Evolutionary conservation across 305 asterid species (phyloP).

Genomic region (Fraxinus paxiana): DNA sequence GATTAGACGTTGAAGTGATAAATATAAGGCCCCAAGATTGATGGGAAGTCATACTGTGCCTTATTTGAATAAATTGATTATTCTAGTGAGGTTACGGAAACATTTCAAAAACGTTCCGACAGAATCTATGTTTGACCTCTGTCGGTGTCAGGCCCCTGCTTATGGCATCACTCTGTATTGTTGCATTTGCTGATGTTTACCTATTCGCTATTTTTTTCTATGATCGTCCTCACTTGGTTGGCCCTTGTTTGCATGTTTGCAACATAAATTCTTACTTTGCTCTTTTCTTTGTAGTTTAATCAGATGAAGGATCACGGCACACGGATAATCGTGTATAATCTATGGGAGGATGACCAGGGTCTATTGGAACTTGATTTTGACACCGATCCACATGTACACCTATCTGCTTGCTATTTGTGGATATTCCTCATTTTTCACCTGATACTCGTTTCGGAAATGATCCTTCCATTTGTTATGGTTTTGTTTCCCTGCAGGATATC

Average conservation of each 20-base stretch:
- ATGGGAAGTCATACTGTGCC: background rate
- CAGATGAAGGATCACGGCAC: slow-evolving; percentile 81
- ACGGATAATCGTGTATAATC: slow-evolving; percentile 73
- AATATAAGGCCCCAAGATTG: background rate
- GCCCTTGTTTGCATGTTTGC: background rate
- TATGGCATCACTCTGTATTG: background rate
- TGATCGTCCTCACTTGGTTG: background rate
- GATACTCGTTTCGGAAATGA: background rate
- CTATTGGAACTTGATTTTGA: slow-evolving; percentile 85
- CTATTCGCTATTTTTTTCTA: slow-evolving; percentile 13
- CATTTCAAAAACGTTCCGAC: background rate
- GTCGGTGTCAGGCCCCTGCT: background rate
- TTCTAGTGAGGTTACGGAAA: background rate
- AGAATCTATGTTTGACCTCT: background rate
- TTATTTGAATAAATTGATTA: background rate
- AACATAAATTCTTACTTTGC: background rate
- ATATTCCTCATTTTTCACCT: slow-evolving; percentile 15
- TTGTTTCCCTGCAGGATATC: slow-evolving; percentile 59
- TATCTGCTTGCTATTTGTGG: slow-evolving; percentile 13
- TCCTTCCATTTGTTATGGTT: background rate
- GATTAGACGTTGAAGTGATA: background rate
- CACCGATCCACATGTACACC: slow-evolving; percentile 60
- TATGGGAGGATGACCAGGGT: slow-evolving; percentile 98
- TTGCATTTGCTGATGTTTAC: slow-evolving; percentile 9
- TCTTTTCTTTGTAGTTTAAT: slow-evolving; percentile 51